Evolutionary conservation across 805 yeast species (phyloP).

Genomic region (Candida chilensis): DNA sequence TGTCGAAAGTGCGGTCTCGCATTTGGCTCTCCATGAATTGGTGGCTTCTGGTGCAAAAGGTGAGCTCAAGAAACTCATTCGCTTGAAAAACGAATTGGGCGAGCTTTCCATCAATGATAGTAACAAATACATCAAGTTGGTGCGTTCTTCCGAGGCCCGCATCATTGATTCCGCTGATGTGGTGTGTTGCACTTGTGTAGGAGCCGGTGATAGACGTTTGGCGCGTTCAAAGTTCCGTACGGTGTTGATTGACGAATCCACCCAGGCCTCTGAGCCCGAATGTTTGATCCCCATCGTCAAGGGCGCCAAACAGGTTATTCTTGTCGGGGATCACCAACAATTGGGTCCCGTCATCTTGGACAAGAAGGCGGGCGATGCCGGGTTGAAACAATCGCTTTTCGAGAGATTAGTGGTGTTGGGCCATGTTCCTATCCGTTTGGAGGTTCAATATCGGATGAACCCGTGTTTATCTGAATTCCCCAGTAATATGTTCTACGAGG

Average conservation of each 20-base stretch:
- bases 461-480: constrained; percentile 84
- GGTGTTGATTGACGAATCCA: constrained; percentile 85
- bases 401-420: constrained; percentile 80
- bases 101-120: constrained; percentile 54
- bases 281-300: constrained; percentile 80
- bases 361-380: constrained; percentile 76
- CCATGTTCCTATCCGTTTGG: constrained; percentile 75
- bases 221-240: constrained; percentile 51
- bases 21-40: constrained; percentile 46
- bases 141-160: constrained; percentile 37
- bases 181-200: constrained; percentile 86
- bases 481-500: constrained; percentile 88
- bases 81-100: constrained; percentile 55
- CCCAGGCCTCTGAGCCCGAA: constrained; percentile 93
- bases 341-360: constrained; percentile 86
- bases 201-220: constrained; percentile 76
- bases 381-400: constrained; percentile 77
- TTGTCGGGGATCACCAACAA: constrained; percentile 96
- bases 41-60: constrained; percentile 41
- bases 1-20: constrained; percentile 54
- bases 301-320: constrained; percentile 81
- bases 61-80: constrained; percentile 48
- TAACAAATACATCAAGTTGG: constrained; percentile 26
- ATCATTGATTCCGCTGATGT: constrained; percentile 58
- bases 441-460: constrained; percentile 94